Conservation (phyloP, 140 eudicot species). For the Oenanthe javanica region DNA sequence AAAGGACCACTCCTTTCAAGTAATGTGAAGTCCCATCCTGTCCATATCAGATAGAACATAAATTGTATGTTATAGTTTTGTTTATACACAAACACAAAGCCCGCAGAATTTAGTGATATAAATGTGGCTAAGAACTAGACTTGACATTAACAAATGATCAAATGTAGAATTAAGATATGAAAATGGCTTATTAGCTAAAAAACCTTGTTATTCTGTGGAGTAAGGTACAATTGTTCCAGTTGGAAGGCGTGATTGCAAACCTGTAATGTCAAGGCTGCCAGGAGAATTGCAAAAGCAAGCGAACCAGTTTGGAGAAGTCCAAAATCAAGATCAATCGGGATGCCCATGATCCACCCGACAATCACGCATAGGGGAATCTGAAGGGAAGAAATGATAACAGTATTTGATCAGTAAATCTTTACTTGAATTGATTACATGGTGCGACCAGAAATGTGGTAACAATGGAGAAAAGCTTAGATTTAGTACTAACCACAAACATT, state of each 20-base stretch:
- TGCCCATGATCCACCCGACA: conserved; percentile 47
- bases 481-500: conserved; percentile 47
- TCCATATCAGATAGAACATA: not conserved
- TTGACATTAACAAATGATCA: not conserved
- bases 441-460: not conserved
- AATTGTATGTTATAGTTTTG: not conserved
- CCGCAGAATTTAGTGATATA: not conserved
- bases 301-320: conserved; percentile 41
- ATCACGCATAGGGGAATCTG: conserved; percentile 47
- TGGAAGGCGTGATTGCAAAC: conserved; percentile 10
- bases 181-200: not conserved
- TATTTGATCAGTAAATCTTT: not conserved
- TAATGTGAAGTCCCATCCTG: conserved; percentile 75
- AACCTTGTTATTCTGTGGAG: not conserved
- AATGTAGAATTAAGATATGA: not conserved
- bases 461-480: not conserved
- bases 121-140: not conserved
- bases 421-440: too few species aligned
- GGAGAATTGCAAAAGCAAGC: conserved; percentile 42
- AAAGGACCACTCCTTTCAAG: conserved; percentile 52
- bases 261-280: conserved; percentile 57
- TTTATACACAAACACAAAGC: not conserved
- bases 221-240: not conserved
- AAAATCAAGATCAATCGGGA: conserved; percentile 40
- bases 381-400: not conserved